Evolutionary conservation across 768 basidiomycete species (phyloP).

Genomic region (Cantharellus anzutake): DNA sequence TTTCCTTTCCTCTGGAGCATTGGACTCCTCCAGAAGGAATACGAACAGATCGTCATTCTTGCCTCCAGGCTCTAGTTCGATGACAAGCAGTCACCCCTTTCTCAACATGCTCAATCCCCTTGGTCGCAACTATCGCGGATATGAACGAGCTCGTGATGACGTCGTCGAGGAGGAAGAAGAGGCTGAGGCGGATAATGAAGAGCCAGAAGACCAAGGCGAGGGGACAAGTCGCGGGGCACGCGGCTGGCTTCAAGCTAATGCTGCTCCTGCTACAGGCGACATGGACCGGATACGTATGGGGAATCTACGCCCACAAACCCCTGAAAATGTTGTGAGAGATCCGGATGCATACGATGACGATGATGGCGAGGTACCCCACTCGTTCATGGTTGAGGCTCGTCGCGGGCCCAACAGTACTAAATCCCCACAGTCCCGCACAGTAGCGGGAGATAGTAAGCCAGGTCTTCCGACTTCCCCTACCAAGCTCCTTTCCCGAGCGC

Average conservation of each 20-base stretch:
- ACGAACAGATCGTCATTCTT: not conserved
- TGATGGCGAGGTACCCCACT: slow-evolving; percentile 72
- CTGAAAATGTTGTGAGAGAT: not conserved
- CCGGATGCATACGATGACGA: slow-evolving; percentile 17
- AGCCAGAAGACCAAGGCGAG: not conserved
- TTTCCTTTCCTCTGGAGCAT: not conserved
- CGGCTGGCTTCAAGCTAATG: not conserved
- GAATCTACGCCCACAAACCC: not conserved
- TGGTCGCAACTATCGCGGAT: slow-evolving; percentile 47
- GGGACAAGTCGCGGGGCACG: not conserved
- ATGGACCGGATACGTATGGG: not conserved
- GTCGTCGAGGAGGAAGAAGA: slow-evolving; percentile 51
- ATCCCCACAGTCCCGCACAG: not conserved
- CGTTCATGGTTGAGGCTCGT: slow-evolving; percentile 62
- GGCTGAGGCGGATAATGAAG: slow-evolving; percentile 17
- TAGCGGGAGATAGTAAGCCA: not conserved
- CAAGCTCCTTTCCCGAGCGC: not conserved
- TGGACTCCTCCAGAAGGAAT: not conserved
- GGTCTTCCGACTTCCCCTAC: not conserved
- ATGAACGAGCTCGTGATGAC: slow-evolving; percentile 52
- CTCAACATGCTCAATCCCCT: slow-evolving; percentile 71
- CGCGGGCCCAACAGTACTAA: slow-evolving; percentile 3
- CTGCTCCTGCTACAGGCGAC: not conserved
- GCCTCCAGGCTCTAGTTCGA: not conserved
- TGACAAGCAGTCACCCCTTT: slow-evolving; percentile 32